Percentiles rank a stretch among this genome's conserved stretches.
These are phyloP conservation scores for Scedosporium minutisporum DNA, from an alignment of 2,329 filamentous ascomycete genomes.

Conservation along the genomic window DNA sequence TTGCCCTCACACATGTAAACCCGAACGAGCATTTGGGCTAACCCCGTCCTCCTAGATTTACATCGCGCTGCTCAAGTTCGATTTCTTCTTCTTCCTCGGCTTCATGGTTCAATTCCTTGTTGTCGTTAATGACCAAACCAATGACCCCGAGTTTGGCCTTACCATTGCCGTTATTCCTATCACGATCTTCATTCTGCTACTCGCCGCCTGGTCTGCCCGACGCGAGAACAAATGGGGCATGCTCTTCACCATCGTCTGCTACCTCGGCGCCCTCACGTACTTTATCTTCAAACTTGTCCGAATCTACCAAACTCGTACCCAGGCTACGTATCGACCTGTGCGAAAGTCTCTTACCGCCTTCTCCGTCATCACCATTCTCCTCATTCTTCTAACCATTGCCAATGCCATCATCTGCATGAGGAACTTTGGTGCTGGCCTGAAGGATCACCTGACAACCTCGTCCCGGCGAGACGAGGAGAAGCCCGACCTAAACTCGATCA, in stretches of 20 bases:
- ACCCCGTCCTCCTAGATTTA: slow-evolving; percentile 60
- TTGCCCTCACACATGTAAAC: not conserved
- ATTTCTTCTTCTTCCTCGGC: slow-evolving; percentile 99
- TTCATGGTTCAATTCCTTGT: slow-evolving; percentile 98
- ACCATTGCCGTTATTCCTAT: slow-evolving; percentile 86
- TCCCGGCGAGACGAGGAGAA: slow-evolving; percentile 40
- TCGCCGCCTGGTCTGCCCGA: slow-evolving; percentile 76
- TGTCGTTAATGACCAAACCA: slow-evolving; percentile 61
- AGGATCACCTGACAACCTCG: slow-evolving; percentile 64
- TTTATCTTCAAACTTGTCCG: slow-evolving; percentile 97
- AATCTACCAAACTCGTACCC: slow-evolving; percentile 67
- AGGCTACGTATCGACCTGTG: slow-evolving; percentile 61
- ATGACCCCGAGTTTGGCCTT: slow-evolving; percentile 68
- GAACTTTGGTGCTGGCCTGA: slow-evolving; percentile 86
- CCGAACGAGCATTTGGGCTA: not conserved
- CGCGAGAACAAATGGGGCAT: slow-evolving; percentile 75
- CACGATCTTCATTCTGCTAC: slow-evolving; percentile 78
- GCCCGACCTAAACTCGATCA: slow-evolving; percentile 46
- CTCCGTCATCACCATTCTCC: slow-evolving; percentile 79
- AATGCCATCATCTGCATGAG: slow-evolving; percentile 79
- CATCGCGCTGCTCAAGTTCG: slow-evolving; percentile 94
- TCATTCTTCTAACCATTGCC: slow-evolving; percentile 80
- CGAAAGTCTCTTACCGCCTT: slow-evolving; percentile 84
- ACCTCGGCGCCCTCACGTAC: slow-evolving; percentile 82
- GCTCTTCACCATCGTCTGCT: slow-evolving; percentile 68